Base-by-base conservation (phyloP, 805 yeast genomes). In the Kuraishia ogatae region DNA sequence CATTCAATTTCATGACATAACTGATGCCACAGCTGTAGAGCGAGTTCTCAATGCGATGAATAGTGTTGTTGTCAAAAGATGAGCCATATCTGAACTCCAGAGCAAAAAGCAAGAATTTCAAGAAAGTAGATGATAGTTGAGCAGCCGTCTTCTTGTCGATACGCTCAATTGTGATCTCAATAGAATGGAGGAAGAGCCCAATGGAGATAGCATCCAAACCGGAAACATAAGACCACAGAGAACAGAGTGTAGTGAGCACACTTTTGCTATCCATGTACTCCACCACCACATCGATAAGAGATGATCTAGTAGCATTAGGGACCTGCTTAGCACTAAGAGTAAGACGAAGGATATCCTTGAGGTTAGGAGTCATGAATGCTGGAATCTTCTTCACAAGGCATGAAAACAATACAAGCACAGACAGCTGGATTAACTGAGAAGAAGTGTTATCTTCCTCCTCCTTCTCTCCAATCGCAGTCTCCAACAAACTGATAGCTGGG, bases 1-100 rank as follows among this genome's bases (percentile, higher is more conserved):
- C 99, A 67, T 94, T 94, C 71, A 94, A 79, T 70, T 93, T 92
- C 85, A 94, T 79, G 20, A 93, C 96, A 61, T 83, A 85, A 23
- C 75, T 75, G 60, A 93, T 82, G 21, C 88, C 92, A 66, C 91
- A 81, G 46, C 79, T 74, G 62, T 87, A 86, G 65, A 87, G 81
- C 11, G 86, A 79, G 20, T 90, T 78, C 66, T 93, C 98, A 59
- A 93, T 81, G 61, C 96, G 80, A 67, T 87, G 84, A 60, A 88
- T 75, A 13, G 96, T 85, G 65, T 89, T 89, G 59, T 72, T 78
- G 63, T 85, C 91, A 66, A 84, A 85, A 23, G 69, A 73, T 50
- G 80, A 76, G 48, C 71, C 75, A 2, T 81, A 72, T 68, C 92
- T 82, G 71, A 87, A 78, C 61, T 88, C 94, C 59, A 92, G 85